Conservation (phyloP, 2,329 filamentous ascomycete species). For the Orbilia oligospora region DNA sequence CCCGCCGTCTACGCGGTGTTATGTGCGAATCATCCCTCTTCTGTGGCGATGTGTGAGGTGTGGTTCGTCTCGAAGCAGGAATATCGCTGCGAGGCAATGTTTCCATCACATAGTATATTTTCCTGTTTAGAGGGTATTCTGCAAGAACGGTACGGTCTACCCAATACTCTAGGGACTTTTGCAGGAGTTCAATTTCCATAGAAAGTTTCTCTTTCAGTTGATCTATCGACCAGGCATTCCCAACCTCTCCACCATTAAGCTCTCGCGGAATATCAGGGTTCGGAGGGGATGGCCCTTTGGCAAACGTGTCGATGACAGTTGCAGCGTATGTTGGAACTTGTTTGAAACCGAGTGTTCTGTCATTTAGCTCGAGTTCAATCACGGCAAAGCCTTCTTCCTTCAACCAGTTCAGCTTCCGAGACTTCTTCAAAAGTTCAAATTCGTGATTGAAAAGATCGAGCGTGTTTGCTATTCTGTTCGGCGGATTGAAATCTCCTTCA, state of each 20-base stretch:
- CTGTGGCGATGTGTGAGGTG: slow-evolving; percentile 51
- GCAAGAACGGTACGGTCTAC: slow-evolving; percentile 73
- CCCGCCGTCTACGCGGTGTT: slow-evolving; percentile 61
- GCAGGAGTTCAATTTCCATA: slow-evolving; percentile 81
- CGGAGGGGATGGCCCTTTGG: slow-evolving; percentile 68
- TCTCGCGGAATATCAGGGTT: slow-evolving; percentile 72
- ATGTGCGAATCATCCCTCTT: slow-evolving; percentile 64
- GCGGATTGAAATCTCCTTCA: slow-evolving; percentile 69
- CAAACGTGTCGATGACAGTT: slow-evolving; percentile 87
- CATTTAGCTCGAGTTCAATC: slow-evolving; percentile 85
- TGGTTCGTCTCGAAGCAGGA: slow-evolving; percentile 53
- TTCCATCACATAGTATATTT: slow-evolving; percentile 79
- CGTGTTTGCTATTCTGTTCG: slow-evolving; percentile 70
- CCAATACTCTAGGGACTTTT: slow-evolving; percentile 80
- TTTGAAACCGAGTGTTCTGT: slow-evolving; percentile 79
- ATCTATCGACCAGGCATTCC: slow-evolving; percentile 64
- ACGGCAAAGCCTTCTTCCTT: slow-evolving; percentile 84
- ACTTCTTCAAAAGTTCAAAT: slow-evolving; percentile 84
- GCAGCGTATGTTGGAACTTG: slow-evolving; percentile 88
- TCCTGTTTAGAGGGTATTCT: slow-evolving; percentile 72
- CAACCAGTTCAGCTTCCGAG: slow-evolving; percentile 89
- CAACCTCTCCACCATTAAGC: slow-evolving; percentile 63
- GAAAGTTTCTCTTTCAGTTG: slow-evolving; percentile 72
- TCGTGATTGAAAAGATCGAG: slow-evolving; percentile 80
- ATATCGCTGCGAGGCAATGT: slow-evolving; percentile 63